Evolutionary conservation across 495 filamentous ascomycete genomes (phyloP), one percentile per base, ranked within the genome.

Genomic region (Aspergillus haitiensis): DNA sequence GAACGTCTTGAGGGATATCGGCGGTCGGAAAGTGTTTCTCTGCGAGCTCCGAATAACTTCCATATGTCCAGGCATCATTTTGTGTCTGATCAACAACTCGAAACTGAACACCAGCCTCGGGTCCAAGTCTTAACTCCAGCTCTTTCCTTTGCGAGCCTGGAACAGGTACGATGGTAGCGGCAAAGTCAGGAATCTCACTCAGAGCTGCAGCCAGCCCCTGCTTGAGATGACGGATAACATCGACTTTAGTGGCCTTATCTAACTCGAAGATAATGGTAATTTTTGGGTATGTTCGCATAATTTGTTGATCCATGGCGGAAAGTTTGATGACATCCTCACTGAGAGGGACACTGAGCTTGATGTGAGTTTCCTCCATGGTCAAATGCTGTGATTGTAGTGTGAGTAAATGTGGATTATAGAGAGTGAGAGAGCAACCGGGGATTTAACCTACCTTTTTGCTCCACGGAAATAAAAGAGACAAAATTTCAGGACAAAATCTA

Each of bases 241-340:
- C 49, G 3, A 50, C 11, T 34, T 36, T 46, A 32, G 36, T 59
- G 13, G 56, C 2, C 0, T n/a, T n/a, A 11, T 59, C 37, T 1
- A 44, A 9, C 13, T 59, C 37, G 21, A 59, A 59, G 10, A 59
- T 35, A n/a, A 59, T 27, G 11, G 47, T 3, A 2, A 49, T 36
- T 37, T 59, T 52, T 0, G 56, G 18, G 32, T 59, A 59, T 5
- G 52, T 45, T n/a, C 56, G 48, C 56, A 52, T 52, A 31, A 59
- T 52, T 15, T 59, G 48, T 32, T 59, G 56, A 12, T 59, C 56
- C 1, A 59, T 15, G n/a, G 56, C 56, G 16, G 56, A 59, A 15
- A 59, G 49, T 11, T 59, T 59, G 56, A 59, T 52, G 34, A 59
- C 56, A 32, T 59, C 56, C 37, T 59, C 56, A 40, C 56, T 46